Evolutionary conservation across 2,329 filamentous ascomycete genomes (phyloP), one percentile per base, ranked within the genome.

Genomic region (Metarhizium humberi): DNA sequence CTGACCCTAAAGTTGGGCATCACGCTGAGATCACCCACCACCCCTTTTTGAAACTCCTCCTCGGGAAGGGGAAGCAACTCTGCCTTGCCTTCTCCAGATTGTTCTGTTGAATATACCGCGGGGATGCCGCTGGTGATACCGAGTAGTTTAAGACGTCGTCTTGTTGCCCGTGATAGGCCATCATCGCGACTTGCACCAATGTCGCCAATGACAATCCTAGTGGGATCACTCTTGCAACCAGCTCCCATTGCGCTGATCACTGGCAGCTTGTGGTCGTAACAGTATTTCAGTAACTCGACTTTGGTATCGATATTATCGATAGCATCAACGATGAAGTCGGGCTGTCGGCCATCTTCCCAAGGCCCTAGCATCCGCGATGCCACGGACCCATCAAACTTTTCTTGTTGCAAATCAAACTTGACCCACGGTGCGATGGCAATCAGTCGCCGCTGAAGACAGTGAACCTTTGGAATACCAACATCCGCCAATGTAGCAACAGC

Each of bases 271-370:
- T 90, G 80, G 58, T 85, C 81, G 67, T 92, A 79, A 72, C 94
- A 99, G 73, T 95, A 95, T 64, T 90, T 85, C 45, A 99, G 77
- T 54, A 99, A 75, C 18, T 86, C 87, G 3, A 99, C 92, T 74
- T 99, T 99, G 54, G 90, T 95, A 52, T 96, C 90, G 59, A 99
- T 97, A 67, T 99, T 97, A 71, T 99, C 94, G 61, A 99, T 99
- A 25, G 92, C 95, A 71, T 99, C 94, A 40, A 99, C 83, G n/a
- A 99, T 84, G 65, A 86, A 99, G 63, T 92, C 87, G 1, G 92
- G 91, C 63, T 78, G 78, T 66, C 79, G 81, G 16, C 76, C 83
- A 5, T 71, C 76, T 46, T 73, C 71, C 85, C 90, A 91, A 0
- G 82, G 76, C 0, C 75, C 82, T 46, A 99, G 75, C 59, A 96